These are phyloP conservation scores for Endocarpon pusillum DNA, from an alignment of 495 filamentous ascomycete genomes.

Conservation along the genomic window DNA sequence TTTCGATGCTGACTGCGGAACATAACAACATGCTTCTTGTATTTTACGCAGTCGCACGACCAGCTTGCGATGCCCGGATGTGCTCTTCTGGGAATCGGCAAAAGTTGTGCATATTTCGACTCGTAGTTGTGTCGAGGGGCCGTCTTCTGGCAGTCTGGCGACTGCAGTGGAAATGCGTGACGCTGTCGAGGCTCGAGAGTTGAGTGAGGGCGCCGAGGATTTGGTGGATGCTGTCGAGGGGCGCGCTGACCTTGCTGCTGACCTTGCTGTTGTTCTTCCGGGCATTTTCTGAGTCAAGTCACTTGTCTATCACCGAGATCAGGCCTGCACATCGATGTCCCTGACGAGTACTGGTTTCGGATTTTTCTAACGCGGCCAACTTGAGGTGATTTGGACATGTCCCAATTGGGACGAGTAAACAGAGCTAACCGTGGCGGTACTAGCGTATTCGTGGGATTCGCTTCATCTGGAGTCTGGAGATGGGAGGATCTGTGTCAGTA, in stretches of 20 bases:
- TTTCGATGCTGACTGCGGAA: slow-evolving; percentile 15
- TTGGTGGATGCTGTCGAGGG: slow-evolving; percentile 38
- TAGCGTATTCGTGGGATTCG: too few relatives aligned
- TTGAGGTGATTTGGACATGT: slow-evolving; percentile 1
- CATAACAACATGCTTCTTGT: slow-evolving; percentile 67
- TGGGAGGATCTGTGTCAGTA: too few relatives aligned
- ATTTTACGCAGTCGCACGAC: slow-evolving; percentile 70
- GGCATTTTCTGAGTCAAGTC: slow-evolving; percentile 31
- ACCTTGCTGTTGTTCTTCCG: slow-evolving; percentile 34
- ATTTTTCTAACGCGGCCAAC: not conserved
- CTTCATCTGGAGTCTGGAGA: too few relatives aligned
- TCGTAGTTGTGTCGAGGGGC: slow-evolving; percentile 51
- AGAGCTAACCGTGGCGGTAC: not conserved
- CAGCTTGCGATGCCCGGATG: slow-evolving; percentile 77
- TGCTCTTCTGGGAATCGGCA: slow-evolving; percentile 71
- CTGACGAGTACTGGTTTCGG: not conserved
- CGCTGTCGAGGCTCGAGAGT: slow-evolving; percentile 30
- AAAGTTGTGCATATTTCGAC: slow-evolving; percentile 65
- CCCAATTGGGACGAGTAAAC: slow-evolving; percentile 1
- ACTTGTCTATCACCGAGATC: not conserved
- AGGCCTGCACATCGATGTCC: not conserved
- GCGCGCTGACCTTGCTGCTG: slow-evolving; percentile 32
- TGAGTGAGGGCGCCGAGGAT: slow-evolving; percentile 35
- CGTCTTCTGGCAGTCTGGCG: slow-evolving; percentile 54
- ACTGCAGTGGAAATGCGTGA: slow-evolving; percentile 49